Evolutionary conservation across 768 basidiomycete genomes (phyloP), one percentile per base, ranked within the genome.

Genomic region (Tulasnella sp.): DNA sequence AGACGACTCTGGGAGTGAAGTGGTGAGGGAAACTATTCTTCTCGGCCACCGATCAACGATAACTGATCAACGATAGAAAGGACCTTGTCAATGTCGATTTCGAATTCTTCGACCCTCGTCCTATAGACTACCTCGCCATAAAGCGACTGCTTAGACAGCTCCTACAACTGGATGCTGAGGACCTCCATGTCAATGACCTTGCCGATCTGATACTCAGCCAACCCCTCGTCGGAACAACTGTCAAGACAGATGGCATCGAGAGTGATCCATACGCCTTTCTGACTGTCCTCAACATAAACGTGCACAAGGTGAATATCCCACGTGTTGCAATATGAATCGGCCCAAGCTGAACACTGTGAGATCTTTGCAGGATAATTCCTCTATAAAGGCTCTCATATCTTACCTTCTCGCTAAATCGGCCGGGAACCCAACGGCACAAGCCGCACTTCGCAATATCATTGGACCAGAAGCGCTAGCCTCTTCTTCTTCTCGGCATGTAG

Each of bases 251-350:
- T 70, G 88, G 87, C 2, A 78, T 77, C 52, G 86, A 89, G 67
- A 87, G 88, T 67, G 94, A 96, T 73, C 93, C 95, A 9, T 93
- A 85, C 67, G 92, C 91, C 2, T 74, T 94, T 45, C 71, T 97
- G 55, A 91, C 87, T 4, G 86, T 88, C 45, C 68, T 98, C 24
- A 90, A 95, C 69, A 77, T 92, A 73, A 77, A 80, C 58, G 70
- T 76, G 7, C 82, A 90, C 67, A 77, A 79, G 64, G 85, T 87
- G 72, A 66, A 4, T 73, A 17, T 48, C 45, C 3, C 23, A 23
- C 17, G 23, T 7, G 8, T 1, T 44, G 26, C 7, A n/a, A 48
- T 34, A 29, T 7, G 26, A 41, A 15, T 38, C 15, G 5, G 34
- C 15, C 34, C 7, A 38, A 38, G 15, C 34, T 38, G 21, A 4